Base-by-base conservation (phyloP, 352 stramenopile species). In the Phytophthora capsici region DNA sequence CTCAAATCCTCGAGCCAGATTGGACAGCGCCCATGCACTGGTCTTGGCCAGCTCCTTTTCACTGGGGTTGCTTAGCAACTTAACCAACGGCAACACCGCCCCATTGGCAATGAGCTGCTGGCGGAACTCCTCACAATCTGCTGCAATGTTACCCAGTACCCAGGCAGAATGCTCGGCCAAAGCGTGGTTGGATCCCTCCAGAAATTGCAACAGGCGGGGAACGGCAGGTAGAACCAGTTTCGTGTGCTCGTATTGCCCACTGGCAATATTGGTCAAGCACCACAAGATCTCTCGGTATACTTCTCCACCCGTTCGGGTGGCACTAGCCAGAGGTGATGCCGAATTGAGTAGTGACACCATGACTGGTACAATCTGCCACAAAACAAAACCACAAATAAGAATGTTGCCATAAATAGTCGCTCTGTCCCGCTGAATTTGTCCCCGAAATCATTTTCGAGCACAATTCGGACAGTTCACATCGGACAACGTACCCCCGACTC, bases 141-240 rank as follows among this genome's bases (percentile, higher is more conserved):
- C 88, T 1, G 86, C 88, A 57, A 96, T 94, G 64, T 96, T 96
- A 26, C 88, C 88, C 19, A 96, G 57, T 30, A 89, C 84, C 84
- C 86, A 96, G 8, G 86, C 86, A 1, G 88, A 78, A 38, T 93
- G 83, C 63, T 94, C 88, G 10, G 83, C 81, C 10, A 96, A 75
- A 20, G 77, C 76, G 20, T 58, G 28, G 61, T 85, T 92, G 7
- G 77, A 59, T 13, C 68, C 72, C 51, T 91, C 77, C 20, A 94
- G 53, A 48, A 95, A 91, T 46, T 90, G 76, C 50, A 93, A 51
- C 34, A 95, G 70, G 5, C 84, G 82, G 12, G 84, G 84, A 14
- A 91, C 83, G 0, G 88, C 85, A 8, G 85, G 86, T 6, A 97
- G 65, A 32, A 93, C 86, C 36, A 89, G 59, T 61, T 91, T 92